Evolutionary conservation across 805 yeast genomes (phyloP).

Genomic region (Cyberlindnera misumaiensis): DNA sequence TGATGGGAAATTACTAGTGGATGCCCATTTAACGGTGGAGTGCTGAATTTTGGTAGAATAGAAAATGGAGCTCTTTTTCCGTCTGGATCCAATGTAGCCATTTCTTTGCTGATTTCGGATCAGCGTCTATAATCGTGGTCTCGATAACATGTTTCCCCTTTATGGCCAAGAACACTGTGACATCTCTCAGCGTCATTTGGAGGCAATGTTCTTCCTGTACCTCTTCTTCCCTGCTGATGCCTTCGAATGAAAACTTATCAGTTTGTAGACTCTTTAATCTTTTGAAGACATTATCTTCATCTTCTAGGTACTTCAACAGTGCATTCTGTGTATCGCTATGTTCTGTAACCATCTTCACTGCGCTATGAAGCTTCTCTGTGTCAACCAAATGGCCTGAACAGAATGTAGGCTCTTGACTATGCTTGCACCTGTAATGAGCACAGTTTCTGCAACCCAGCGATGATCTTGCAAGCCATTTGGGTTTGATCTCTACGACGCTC

Average conservation of each 20-base stretch:
- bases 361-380: background rate
- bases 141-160: background rate
- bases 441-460: constrained; percentile 47
- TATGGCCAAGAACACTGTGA: constrained; percentile 28
- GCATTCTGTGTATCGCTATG: background rate
- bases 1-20: constrained; percentile 9
- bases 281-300: constrained; percentile 17
- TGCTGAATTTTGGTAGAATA: background rate
- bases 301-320: constrained; percentile 18
- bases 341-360: constrained; percentile 1
- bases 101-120: constrained; percentile 41
- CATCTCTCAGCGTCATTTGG: constrained; percentile 33
- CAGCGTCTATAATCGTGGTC: constrained; percentile 40
- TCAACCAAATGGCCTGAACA: constrained; percentile 39
- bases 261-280: constrained; percentile 21
- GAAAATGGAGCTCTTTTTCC: constrained; percentile 22
- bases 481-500: constrained; percentile 44
- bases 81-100: constrained; percentile 42
- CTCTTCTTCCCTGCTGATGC: constrained; percentile 5
- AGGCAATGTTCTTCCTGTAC: constrained; percentile 18
- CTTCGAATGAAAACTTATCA: constrained; percentile 1
- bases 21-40: constrained; percentile 1
- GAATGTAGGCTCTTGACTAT: constrained; percentile 27
- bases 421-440: constrained; percentile 37
- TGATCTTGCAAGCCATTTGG: constrained; percentile 47